phyloP scores from a whole-genome alignment of 139 green algal species.

The Chlamydomonas eustigma region DNA sequence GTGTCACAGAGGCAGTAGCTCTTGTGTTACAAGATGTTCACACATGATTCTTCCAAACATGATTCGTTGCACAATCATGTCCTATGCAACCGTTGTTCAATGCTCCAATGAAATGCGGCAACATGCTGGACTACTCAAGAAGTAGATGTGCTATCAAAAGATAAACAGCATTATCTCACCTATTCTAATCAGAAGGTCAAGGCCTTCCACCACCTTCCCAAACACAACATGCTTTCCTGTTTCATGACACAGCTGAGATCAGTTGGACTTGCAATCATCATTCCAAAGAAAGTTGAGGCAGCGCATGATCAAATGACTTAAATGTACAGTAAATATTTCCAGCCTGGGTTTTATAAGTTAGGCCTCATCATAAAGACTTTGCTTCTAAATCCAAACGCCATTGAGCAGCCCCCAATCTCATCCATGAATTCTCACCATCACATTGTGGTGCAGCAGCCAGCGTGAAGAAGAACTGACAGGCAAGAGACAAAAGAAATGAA shows the following conservation, averaged over 20 bases:
- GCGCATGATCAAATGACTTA: not conserved
- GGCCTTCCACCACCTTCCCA: slow-evolving; percentile 68
- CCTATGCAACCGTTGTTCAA: not conserved
- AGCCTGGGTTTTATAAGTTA: too few relatives aligned
- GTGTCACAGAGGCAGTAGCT: not conserved
- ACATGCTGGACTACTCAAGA: too few relatives aligned
- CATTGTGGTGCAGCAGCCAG: slow-evolving; percentile 58
- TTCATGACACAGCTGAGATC: not conserved
- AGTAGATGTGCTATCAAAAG: too few relatives aligned
- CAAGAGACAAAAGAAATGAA: too few relatives aligned
- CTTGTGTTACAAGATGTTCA: too few relatives aligned
- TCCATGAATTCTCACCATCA: slow-evolving; percentile 42
- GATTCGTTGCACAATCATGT: not conserved
- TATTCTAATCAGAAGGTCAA: slow-evolving; percentile 69
- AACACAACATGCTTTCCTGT: slow-evolving; percentile 84
- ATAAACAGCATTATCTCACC: too few relatives aligned
- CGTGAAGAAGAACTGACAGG: slow-evolving; percentile 82
- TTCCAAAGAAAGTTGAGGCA: not conserved
- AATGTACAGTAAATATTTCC: too few relatives aligned
- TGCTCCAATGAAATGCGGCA: too few relatives aligned
- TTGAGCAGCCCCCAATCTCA: not conserved
- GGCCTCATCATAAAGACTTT: too few relatives aligned
- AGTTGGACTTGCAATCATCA: not conserved
- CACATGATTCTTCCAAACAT: not conserved
- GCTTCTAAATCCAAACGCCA: too few relatives aligned